Conservation (phyloP, 1,284 basidiomycete genomes). For the Bondarzewia mesenterica region DNA sequence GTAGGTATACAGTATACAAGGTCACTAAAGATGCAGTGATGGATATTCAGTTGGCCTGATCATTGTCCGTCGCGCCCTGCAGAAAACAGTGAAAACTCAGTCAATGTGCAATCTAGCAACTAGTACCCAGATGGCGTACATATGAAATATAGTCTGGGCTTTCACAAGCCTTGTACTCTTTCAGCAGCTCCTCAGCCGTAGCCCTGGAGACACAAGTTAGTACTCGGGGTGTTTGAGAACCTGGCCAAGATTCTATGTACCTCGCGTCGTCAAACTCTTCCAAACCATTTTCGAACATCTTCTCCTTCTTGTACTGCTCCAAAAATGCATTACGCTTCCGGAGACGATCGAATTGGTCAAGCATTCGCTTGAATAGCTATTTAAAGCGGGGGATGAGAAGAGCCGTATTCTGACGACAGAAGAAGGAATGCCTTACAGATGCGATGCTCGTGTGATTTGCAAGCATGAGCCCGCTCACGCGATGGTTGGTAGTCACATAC, state of each 20-base stretch:
- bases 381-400: background rate
- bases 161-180: conserved; percentile 91
- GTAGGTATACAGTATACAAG: too few relatives aligned
- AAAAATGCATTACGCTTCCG: conserved; percentile 90
- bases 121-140: conserved; percentile 34
- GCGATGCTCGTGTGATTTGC: conserved; percentile 98
- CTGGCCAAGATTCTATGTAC: conserved; percentile 22
- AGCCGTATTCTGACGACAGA: background rate
- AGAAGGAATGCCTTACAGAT: conserved; percentile 49
- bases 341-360: conserved; percentile 91
- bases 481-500: conserved; percentile 82
- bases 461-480: conserved; percentile 96
- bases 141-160: conserved; percentile 86
- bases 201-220: conserved; percentile 44
- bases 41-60: background rate
- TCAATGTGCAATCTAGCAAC: background rate
- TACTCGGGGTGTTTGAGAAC: background rate
- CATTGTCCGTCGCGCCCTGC: conserved; percentile 2
- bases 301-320: conserved; percentile 97
- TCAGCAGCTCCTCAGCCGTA: conserved; percentile 78
- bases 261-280: conserved; percentile 94
- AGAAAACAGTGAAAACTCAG: background rate
- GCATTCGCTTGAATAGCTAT: conserved; percentile 91
- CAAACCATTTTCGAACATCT: conserved; percentile 84
- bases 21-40: background rate